Evolutionary conservation across 2,329 filamentous ascomycete genomes (phyloP).

Genomic region (Calonectria fujianensis): DNA sequence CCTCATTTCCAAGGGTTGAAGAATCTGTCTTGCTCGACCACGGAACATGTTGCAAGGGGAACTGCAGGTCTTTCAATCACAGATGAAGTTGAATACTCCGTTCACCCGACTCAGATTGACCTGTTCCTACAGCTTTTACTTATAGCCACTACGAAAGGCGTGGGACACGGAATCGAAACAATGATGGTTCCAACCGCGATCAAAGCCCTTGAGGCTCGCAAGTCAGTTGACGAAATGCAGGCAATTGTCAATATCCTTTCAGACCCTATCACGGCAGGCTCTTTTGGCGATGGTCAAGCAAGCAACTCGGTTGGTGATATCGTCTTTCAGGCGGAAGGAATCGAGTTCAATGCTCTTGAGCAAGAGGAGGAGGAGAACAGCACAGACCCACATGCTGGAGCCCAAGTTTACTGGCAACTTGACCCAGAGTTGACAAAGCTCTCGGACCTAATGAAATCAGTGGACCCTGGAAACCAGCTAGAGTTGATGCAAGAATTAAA

Average conservation of each 20-base stretch:
- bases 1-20: conserved; percentile 1
- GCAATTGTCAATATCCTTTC: conserved; percentile 14
- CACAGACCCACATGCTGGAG: conserved; percentile 34
- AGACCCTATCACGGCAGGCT: neutral
- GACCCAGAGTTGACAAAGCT: conserved; percentile 35
- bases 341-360: conserved; percentile 34
- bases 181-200: conserved; percentile 39
- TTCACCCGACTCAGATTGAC: conserved; percentile 42
- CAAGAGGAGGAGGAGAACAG: conserved; percentile 11
- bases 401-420: conserved; percentile 35
- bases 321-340: conserved; percentile 29
- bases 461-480: conserved; percentile 30
- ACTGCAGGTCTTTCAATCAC: conserved; percentile 20
- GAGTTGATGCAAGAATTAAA: conserved; percentile 30
- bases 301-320: neutral
- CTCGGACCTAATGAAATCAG: conserved; percentile 21
- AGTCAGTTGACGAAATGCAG: conserved; percentile 26
- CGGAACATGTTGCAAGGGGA: neutral
- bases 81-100: conserved; percentile 33
- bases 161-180: conserved; percentile 17
- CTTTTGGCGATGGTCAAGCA: neutral
- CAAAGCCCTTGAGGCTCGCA: conserved; percentile 30
- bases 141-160: conserved; percentile 31
- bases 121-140: conserved; percentile 34
- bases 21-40: neutral